Evolutionary conservation across 1,139 yeast species (phyloP).

Genomic region (Zygosaccharomyces sapae): DNA sequence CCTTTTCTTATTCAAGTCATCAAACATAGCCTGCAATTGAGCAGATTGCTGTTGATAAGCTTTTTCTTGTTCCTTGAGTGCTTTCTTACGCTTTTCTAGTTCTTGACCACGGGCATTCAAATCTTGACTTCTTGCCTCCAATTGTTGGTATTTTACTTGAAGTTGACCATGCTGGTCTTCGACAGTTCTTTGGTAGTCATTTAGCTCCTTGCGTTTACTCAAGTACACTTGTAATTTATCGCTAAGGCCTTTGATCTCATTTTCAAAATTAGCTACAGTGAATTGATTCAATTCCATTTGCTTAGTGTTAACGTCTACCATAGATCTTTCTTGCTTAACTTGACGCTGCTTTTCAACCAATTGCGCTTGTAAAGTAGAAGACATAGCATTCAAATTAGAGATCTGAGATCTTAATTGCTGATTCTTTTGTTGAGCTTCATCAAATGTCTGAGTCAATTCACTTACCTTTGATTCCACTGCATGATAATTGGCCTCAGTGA

Average conservation of each 20-base stretch:
- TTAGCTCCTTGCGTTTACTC: constrained; percentile 38
- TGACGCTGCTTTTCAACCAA: constrained; percentile 50
- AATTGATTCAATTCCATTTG: constrained; percentile 62
- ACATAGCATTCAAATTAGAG: constrained; percentile 63
- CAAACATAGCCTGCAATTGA: constrained; percentile 36
- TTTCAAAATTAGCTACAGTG: constrained; percentile 41
- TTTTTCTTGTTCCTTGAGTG: constrained; percentile 37
- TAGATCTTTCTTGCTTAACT: constrained; percentile 56
- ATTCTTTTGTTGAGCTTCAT: constrained; percentile 64
- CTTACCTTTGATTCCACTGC: constrained; percentile 66
- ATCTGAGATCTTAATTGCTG: constrained; percentile 62
- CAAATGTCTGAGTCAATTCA: constrained; percentile 55
- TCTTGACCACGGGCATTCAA: constrained; percentile 35
- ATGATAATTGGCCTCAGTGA: constrained; percentile 77
- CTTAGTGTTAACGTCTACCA: constrained; percentile 61
- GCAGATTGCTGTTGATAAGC: constrained; percentile 39
- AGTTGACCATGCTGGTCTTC: constrained; percentile 41
- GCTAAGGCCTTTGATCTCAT: constrained; percentile 47
- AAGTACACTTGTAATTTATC: constrained; percentile 30
- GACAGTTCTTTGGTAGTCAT: constrained; percentile 37
- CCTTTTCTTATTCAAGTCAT: constrained; percentile 37
- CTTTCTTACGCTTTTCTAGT: constrained; percentile 33
- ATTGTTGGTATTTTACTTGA: constrained; percentile 36
- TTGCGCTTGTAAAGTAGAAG: constrained; percentile 54
- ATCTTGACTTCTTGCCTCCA: constrained; percentile 24